Percentiles rank a stretch among this genome's conserved stretches.
phyloP scores from a whole-genome alignment of 768 basidiomycete genomes.

The Cystobasidium onofrii region DNA sequence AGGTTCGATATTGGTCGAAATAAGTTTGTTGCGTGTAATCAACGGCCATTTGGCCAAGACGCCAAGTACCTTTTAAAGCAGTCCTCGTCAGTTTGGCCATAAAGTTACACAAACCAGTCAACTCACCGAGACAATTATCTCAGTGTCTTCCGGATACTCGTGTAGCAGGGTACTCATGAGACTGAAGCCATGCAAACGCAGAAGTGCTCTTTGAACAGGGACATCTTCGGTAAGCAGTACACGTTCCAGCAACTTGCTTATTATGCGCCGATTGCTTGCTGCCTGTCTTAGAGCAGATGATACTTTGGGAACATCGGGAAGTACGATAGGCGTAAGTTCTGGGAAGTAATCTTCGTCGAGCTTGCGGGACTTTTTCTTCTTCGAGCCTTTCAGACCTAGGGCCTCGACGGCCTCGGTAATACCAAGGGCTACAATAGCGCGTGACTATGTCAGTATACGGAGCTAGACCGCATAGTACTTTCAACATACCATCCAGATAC shows the following conservation, averaged over 20 bases:
- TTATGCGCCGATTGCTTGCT: conserved; percentile 62
- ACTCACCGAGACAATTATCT: conserved; percentile 64
- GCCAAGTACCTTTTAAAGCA: conserved; percentile 47
- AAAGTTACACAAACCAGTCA: conserved; percentile 40
- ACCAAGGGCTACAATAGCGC: conserved; percentile 61
- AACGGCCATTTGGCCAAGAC: conserved; percentile 60
- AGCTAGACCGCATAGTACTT: neutral
- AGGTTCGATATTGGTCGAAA: conserved; percentile 63
- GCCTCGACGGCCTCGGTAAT: conserved; percentile 83
- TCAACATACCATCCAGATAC: conserved; percentile 69
- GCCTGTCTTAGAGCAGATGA: conserved; percentile 86
- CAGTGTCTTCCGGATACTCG: conserved; percentile 62
- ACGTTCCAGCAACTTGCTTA: conserved; percentile 72
- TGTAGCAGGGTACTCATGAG: conserved; percentile 80
- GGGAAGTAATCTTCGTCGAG: conserved; percentile 90
- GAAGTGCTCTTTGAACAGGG: conserved; percentile 66
- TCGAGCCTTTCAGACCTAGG: conserved; percentile 72
- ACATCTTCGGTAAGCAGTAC: conserved; percentile 76
- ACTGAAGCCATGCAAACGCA: conserved; percentile 86
- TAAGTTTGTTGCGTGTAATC: conserved; percentile 78
- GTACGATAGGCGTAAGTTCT: conserved; percentile 61
- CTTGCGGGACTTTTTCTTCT: conserved; percentile 83
- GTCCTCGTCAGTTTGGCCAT: neutral
- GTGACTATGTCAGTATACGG: conserved; percentile 18
- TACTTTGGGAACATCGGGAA: conserved; percentile 80